Conservation (phyloP, 768 basidiomycete species). For the Termitomyces sp. region DNA sequence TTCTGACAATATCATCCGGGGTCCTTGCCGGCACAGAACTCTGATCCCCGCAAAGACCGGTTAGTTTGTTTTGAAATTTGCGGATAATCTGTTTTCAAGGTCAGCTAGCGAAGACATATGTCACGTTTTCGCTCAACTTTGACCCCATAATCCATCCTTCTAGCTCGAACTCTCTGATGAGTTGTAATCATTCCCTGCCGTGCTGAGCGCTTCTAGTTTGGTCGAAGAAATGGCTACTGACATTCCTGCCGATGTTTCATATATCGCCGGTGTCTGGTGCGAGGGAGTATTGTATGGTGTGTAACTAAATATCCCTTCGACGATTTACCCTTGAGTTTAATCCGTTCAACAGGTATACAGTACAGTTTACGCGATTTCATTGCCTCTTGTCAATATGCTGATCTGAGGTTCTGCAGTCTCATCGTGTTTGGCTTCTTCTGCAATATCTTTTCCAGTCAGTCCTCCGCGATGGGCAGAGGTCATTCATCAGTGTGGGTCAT, state of each 20-base stretch:
- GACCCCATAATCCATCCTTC: background rate
- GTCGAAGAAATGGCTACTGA: conserved; percentile 18
- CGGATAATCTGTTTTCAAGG: background rate
- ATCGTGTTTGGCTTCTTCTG: conserved; percentile 20
- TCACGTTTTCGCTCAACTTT: background rate
- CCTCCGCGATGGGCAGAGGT: conserved; percentile 17
- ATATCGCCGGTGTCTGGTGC: conserved; percentile 26
- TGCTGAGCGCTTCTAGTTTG: background rate
- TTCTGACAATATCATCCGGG: too few species aligned
- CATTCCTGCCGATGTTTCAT: conserved; percentile 23
- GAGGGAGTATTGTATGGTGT: conserved; percentile 24
- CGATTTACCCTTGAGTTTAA: background rate
- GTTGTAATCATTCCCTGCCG: background rate
- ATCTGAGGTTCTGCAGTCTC: conserved; percentile 10
- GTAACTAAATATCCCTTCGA: background rate
- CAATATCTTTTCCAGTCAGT: conserved; percentile 15
- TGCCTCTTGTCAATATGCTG: background rate
- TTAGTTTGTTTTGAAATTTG: background rate
- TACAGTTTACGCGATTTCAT: conserved; percentile 4
- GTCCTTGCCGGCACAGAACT: background rate
- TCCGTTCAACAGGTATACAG: conserved; percentile 19
- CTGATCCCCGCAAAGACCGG: background rate
- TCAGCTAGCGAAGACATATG: background rate
- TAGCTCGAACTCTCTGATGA: background rate
- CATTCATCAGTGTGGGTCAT: conserved; percentile 14